Evolutionary conservation across 495 filamentous ascomycete genomes (phyloP), one percentile per base, ranked within the genome.

Genomic region (Collariella sp.): DNA sequence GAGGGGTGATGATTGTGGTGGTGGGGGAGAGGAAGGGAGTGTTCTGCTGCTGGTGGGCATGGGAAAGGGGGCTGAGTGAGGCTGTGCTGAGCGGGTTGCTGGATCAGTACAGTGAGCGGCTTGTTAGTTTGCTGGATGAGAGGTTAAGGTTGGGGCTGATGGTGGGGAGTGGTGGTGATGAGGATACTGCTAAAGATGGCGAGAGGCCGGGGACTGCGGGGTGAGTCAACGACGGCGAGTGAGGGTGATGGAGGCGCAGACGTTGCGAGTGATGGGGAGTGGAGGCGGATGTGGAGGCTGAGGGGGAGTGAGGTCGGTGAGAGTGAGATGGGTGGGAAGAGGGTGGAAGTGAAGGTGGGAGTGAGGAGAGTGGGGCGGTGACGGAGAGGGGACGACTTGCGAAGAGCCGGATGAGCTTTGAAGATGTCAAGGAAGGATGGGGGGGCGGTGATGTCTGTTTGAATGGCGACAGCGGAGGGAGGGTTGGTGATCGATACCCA

Each of bases 71-170:
- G 18, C 65, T 84, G 45, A 80, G 76, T 58, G 83, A 86, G 61
- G 72, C 69, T 7, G 69, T 80, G 46, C 76, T 88, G 59, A 79
- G 72, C 22, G 79, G 81, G 42, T 61, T 87, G 36, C 70, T 89
- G 12, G 86, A 89, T 61, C 76, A 84, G 63, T 88, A 88, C 57
- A 84, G 83, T 6, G 86, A 88, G 46, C 72, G 79, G 50, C 66
- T 88, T 34, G 79, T 87, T 18, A 79, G 70, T 50, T 77, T 88
- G 77, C 73, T 89, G 22, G 86, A 87, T 52, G 84, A 88, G 67
- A 83, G 81, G 62, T 73, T 89, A 33, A 59, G 75, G 52, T 52
- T 79, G 24, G 41, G 63, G 44, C 50, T 68, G 64, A 60, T 16
- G 56, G 62, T 38, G 64, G 61, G 26, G 65, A 68, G 31, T 62